A percentile compares a stretch with the other conserved stretches of the same genome.
Evolutionary conservation across 768 basidiomycete genomes (phyloP).

Genomic region (Paxillus involutus): DNA sequence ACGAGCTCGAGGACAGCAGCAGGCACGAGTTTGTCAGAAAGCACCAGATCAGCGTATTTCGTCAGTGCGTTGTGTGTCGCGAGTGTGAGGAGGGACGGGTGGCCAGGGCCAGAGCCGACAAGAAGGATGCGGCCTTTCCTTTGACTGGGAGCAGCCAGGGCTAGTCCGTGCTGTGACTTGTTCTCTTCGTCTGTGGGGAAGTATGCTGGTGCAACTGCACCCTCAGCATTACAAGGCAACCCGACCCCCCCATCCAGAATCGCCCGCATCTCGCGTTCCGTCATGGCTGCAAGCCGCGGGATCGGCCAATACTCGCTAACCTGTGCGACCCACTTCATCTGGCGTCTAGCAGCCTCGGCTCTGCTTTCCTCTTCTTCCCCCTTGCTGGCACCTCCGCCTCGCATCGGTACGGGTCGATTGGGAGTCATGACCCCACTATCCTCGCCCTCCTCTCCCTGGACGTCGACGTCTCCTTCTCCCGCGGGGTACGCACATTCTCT

Average conservation of each 20-base stretch:
- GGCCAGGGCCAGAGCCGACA: slow-evolving; percentile 94
- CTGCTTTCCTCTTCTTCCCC: slow-evolving; percentile 33
- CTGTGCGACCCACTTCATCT: slow-evolving; percentile 93
- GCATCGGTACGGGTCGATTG: slow-evolving; percentile 65
- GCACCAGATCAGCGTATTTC: slow-evolving; percentile 77
- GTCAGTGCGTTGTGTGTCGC: slow-evolving; percentile 84
- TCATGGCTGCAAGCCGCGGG: slow-evolving; percentile 68
- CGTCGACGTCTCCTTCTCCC: slow-evolving; percentile 27
- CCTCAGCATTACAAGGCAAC: slow-evolving; percentile 10
- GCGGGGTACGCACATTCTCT: slow-evolving; percentile 3
- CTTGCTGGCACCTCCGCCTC: slow-evolving; percentile 15
- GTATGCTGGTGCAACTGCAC: neutral
- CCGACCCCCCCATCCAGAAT: slow-evolving; percentile 46
- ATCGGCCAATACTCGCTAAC: slow-evolving; percentile 97
- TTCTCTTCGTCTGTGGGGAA: slow-evolving; percentile 36
- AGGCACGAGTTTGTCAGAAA: slow-evolving; percentile 97
- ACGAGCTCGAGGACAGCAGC: slow-evolving; percentile 83
- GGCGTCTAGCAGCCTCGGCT: slow-evolving; percentile 51
- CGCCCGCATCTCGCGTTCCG: slow-evolving; percentile 64
- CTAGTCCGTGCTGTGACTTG: slow-evolving; percentile 31
- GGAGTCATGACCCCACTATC: slow-evolving; percentile 58
- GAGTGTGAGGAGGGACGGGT: slow-evolving; percentile 87
- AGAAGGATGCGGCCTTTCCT: slow-evolving; percentile 75
- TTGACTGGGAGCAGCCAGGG: slow-evolving; percentile 13
- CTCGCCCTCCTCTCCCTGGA: slow-evolving; percentile 48